Evolutionary conservation across 805 yeast species (phyloP).

Genomic region (Danielozyma ontarioensis): DNA sequence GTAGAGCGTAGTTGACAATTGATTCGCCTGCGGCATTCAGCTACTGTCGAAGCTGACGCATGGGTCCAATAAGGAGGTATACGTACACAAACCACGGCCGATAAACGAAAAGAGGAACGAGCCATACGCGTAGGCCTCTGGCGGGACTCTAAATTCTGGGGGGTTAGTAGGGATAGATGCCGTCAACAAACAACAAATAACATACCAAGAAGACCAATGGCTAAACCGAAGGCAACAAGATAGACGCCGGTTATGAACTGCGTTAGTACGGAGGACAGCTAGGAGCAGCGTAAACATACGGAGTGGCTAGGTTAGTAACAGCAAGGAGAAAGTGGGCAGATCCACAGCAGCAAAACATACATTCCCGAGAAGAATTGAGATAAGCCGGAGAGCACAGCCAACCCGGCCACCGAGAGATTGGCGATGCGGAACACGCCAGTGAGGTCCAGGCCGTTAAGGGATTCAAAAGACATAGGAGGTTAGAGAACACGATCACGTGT

Average conservation of each 20-base stretch:
- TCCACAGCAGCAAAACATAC: constrained; percentile 29
- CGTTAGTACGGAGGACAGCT: constrained; percentile 15
- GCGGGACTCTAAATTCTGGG: constrained; percentile 48
- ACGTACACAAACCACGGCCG: constrained; percentile 69
- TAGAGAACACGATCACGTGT: too few species aligned
- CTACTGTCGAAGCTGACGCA: too few species aligned
- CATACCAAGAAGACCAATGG: constrained; percentile 47
- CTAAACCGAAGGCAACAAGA: constrained; percentile 49
- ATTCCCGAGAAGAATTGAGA: constrained; percentile 47
- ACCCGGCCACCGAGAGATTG: constrained; percentile 51
- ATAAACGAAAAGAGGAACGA: constrained; percentile 65
- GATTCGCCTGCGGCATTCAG: too few species aligned
- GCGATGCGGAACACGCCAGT: constrained; percentile 43
- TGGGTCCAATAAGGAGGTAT: too few species aligned
- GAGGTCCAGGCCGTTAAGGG: constrained; percentile 37
- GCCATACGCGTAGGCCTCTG: constrained; percentile 59
- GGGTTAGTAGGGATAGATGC: constrained; percentile 8
- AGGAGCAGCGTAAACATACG: constrained; percentile 16
- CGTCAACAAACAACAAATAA: constrained; percentile 2
- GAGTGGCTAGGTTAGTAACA: constrained; percentile 28
- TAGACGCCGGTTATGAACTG: constrained; percentile 57
- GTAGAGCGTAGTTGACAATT: too few species aligned
- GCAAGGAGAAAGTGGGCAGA: too few species aligned
- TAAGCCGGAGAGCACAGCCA: constrained; percentile 47
- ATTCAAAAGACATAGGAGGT: constrained; percentile 45